These are phyloP conservation scores for Wickerhamiella bombiphila DNA, from an alignment of 805 yeast species.

Conservation along the genomic window DNA sequence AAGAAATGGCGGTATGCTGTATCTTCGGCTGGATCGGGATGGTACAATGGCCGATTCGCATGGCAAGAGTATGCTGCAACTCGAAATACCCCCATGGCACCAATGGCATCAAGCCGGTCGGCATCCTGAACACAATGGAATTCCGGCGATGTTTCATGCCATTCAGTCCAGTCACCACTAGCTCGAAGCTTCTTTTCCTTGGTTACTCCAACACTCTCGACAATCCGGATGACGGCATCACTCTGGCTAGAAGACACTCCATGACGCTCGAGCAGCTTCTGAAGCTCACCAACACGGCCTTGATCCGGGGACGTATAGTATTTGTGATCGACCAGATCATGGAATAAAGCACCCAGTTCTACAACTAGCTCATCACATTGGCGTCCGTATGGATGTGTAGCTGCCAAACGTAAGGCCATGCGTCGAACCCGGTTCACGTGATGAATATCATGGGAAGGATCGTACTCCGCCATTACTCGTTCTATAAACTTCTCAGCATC, in stretches of 20 bases:
- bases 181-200: conserved; percentile 18
- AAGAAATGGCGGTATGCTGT: conserved; percentile 22
- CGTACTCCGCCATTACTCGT: conserved; percentile 19
- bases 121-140: conserved; percentile 27
- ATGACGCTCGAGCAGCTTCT: conserved; percentile 7
- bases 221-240: conserved; percentile 15
- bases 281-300: conserved; percentile 8
- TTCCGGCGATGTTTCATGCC: conserved; percentile 22
- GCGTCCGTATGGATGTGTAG: conserved; percentile 5
- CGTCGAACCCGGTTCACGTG: conserved; percentile 23
- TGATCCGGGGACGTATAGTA: conserved; percentile 12
- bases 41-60: conserved; percentile 18
- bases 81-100: conserved; percentile 25
- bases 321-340: conserved; percentile 24
- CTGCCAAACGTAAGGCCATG: conserved; percentile 19
- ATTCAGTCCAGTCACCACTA: conserved; percentile 18
- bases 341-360: conserved; percentile 23
- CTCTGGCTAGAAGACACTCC: conserved; percentile 11
- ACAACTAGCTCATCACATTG: conserved; percentile 21
- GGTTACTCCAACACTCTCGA: conserved; percentile 19
- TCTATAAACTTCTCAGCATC: conserved; percentile 7
- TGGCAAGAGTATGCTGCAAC: conserved; percentile 23
- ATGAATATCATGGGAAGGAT: conserved; percentile 22
- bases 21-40: conserved; percentile 8
- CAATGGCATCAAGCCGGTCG: conserved; percentile 29